Percentiles rank a stretch among this genome's conserved stretches.
These are phyloP conservation scores for Dichotomopilus funicola DNA, from an alignment of 2,329 filamentous ascomycete genomes.

Conservation along the genomic window DNA sequence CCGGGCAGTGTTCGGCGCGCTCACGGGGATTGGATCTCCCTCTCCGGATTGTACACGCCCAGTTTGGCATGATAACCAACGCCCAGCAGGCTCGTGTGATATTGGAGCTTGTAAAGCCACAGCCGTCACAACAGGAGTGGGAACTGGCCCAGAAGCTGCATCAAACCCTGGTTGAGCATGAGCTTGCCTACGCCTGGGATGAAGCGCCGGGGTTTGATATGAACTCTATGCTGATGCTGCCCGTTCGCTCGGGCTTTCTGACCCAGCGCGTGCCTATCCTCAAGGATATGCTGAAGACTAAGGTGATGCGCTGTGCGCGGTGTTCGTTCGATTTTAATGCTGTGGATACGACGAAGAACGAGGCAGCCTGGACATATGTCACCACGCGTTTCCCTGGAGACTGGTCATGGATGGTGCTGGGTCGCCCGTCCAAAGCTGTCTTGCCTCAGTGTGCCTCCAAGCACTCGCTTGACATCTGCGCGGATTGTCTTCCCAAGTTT, in stretches of 20 bases:
- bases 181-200: background rate
- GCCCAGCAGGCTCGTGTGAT: background rate
- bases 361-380: slow-evolving; percentile 1
- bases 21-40: background rate
- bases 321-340: background rate
- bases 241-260: slow-evolving; percentile 8
- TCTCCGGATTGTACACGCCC: background rate
- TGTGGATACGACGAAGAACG: slow-evolving; percentile 2
- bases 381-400: slow-evolving; percentile 1
- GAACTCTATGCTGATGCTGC: background rate
- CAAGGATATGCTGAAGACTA: background rate
- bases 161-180: background rate
- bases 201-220: background rate
- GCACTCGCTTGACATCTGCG: slow-evolving; percentile 10
- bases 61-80: background rate
- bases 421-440: background rate
- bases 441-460: slow-evolving; percentile 7
- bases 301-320: background rate
- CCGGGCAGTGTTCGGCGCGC: too few relatives aligned
- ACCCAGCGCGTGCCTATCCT: slow-evolving; percentile 9
- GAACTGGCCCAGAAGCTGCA: slow-evolving; percentile 5
- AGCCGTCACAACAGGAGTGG: background rate
- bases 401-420: slow-evolving; percentile 9
- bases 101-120: background rate
- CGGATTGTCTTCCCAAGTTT: slow-evolving; percentile 3